A percentile compares a stretch with the other conserved stretches of the same genome.
Conservation (phyloP, 768 basidiomycete species). For the Amyloporia xantha region DNA sequence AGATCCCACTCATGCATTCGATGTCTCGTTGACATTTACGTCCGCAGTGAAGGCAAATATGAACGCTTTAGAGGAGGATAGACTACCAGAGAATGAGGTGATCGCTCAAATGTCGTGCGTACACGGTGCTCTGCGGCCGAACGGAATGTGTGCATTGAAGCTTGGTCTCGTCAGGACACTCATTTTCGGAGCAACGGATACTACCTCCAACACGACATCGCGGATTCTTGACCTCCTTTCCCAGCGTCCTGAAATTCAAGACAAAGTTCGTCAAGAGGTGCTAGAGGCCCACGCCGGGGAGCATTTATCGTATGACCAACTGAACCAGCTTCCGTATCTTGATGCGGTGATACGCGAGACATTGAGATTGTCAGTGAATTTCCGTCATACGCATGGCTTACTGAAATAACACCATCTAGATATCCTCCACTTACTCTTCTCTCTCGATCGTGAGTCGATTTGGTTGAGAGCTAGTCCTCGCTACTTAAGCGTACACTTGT, state of each 20-base stretch:
- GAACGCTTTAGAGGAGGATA: slow-evolving; percentile 6
- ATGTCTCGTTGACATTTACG: background rate
- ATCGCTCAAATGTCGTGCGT: slow-evolving; percentile 14
- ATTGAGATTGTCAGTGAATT: slow-evolving; percentile 35
- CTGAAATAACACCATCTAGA: background rate
- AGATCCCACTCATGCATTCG: background rate
- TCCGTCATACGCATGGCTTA: background rate
- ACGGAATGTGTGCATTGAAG: background rate
- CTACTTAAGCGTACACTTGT: background rate
- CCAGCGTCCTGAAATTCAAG: slow-evolving; percentile 27
- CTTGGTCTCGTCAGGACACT: slow-evolving; percentile 11
- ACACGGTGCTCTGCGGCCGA: too few relatives aligned
- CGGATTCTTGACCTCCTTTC: slow-evolving; percentile 18
- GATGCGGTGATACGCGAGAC: slow-evolving; percentile 58
- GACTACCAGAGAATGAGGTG: slow-evolving; percentile 9
- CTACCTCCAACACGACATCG: slow-evolving; percentile 18
- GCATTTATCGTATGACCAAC: slow-evolving; percentile 20
- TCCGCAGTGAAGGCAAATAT: slow-evolving; percentile 16
- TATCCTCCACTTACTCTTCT: slow-evolving; percentile 5
- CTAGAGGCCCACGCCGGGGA: slow-evolving; percentile 19
- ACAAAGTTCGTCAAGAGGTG: slow-evolving; percentile 22
- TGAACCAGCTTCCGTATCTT: slow-evolving; percentile 44
- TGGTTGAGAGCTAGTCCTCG: background rate
- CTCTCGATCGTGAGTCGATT: slow-evolving; percentile 7
- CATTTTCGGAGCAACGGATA: slow-evolving; percentile 20